Conservation (phyloP, 2,329 filamentous ascomycete species). For the Acrodontium crateriforme region DNA sequence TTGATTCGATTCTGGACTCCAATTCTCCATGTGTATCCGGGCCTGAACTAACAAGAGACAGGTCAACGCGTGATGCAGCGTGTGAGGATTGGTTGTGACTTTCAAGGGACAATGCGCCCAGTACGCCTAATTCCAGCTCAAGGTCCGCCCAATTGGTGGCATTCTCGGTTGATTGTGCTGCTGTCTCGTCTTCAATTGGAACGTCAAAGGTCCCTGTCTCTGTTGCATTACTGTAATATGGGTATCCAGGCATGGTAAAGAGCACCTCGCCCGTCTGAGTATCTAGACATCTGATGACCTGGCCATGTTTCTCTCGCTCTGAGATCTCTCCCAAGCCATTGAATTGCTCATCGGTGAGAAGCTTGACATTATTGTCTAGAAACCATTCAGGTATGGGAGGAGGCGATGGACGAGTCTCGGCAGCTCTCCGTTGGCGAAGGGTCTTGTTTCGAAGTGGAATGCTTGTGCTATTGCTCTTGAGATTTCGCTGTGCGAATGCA, state of each 20-base stretch:
- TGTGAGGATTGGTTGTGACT: constrained; percentile 7
- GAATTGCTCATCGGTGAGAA: constrained; percentile 10
- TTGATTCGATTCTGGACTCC: constrained; percentile 46
- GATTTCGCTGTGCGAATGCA: constrained; percentile 4
- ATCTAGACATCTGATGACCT: constrained; percentile 19
- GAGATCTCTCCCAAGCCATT: too few relatives aligned
- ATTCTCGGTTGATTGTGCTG: too few relatives aligned
- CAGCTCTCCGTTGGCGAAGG: constrained; percentile 11
- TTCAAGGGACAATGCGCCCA: constrained; percentile 7
- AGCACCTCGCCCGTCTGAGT: constrained; percentile 18
- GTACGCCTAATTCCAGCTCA: too few relatives aligned
- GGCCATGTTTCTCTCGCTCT: too few relatives aligned
- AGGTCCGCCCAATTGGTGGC: too few relatives aligned
- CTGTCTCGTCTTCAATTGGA: too few relatives aligned
- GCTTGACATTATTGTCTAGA: constrained; percentile 22
- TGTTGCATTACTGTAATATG: too few relatives aligned
- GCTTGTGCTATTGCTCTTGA: constrained; percentile 4
- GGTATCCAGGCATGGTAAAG: too few relatives aligned
- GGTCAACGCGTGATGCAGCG: constrained; percentile 16
- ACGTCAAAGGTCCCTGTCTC: too few relatives aligned
- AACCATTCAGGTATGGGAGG: constrained; percentile 26
- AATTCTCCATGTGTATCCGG: constrained; percentile 39
- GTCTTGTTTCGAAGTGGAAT: constrained; percentile 6
- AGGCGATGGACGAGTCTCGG: constrained; percentile 15
- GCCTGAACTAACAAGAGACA: constrained; percentile 37